Conservation (phyloP, 2,329 filamentous ascomycete genomes). For the Harringtonia aguacate region DNA sequence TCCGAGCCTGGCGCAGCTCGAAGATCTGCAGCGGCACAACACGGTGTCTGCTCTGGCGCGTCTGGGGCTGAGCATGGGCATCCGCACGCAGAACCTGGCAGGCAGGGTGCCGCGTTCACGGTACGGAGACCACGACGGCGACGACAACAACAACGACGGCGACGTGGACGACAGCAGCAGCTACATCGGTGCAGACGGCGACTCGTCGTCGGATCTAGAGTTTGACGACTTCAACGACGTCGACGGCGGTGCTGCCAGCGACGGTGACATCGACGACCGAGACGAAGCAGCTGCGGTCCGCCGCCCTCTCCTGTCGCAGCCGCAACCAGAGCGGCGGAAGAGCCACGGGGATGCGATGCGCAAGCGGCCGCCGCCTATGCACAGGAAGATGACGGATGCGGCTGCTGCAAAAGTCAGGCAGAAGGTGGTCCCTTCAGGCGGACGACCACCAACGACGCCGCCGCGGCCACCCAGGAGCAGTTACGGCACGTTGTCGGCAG, state of each 20-base stretch:
- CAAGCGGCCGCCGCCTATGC: conserved; percentile 13
- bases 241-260: conserved; percentile 26
- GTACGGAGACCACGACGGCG: conserved; percentile 29
- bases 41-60: conserved; percentile 39
- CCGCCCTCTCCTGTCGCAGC: conserved; percentile 9
- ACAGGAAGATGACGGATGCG: conserved; percentile 16
- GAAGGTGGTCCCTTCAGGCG: too few species aligned
- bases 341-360: conserved; percentile 30
- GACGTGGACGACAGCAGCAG: conserved; percentile 15
- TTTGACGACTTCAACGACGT: conserved; percentile 25
- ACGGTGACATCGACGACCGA: conserved; percentile 27
- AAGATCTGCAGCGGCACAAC: conserved; percentile 50
- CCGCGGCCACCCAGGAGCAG: conserved; percentile 6
- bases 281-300: conserved; percentile 15
- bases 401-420: too few species aligned
- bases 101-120: conserved; percentile 33
- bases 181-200: conserved; percentile 15
- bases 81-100: conserved; percentile 63
- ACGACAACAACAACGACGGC: too few species aligned
- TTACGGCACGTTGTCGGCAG: conserved; percentile 15
- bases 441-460: too few species aligned
- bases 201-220: conserved; percentile 12
- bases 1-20: conserved; percentile 46
- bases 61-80: conserved; percentile 58
- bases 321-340: conserved; percentile 16